These are phyloP conservation scores for Hypoxylon sp. DNA, from an alignment of 2,329 filamentous ascomycete genomes.

Conservation along the genomic window DNA sequence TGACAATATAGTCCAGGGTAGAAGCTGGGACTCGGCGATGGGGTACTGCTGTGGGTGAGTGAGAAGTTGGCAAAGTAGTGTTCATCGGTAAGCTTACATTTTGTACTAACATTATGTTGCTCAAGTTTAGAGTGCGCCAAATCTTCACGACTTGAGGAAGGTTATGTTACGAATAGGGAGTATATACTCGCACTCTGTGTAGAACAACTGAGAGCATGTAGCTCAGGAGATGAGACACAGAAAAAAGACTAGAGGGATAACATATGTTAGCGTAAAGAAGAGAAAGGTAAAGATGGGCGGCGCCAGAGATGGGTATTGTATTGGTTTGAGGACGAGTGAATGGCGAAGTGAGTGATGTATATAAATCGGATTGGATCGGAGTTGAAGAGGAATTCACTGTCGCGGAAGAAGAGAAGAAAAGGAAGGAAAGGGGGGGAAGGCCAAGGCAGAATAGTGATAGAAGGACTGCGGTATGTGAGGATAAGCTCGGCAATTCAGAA, in stretches of 20 bases:
- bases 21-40: not conserved
- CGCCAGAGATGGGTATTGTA: not conserved
- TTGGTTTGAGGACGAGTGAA: not conserved
- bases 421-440: not conserved
- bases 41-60: not conserved
- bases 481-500: not conserved
- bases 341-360: not conserved
- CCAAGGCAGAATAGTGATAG: too few relatives aligned
- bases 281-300: not conserved
- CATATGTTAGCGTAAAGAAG: not conserved
- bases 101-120: not conserved
- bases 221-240: not conserved
- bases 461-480: not conserved
- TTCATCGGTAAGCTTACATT: not conserved
- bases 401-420: not conserved
- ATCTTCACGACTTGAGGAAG: not conserved
- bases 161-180: not conserved
- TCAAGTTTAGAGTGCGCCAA: not conserved
- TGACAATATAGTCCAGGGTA: too few relatives aligned
- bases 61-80: not conserved
- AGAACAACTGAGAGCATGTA: not conserved
- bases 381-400: not conserved
- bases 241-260: not conserved
- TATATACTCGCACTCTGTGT: not conserved
- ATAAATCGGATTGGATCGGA: not conserved